phyloP scores from a whole-genome alignment of 805 yeast genomes.

The Yamadazyma nakazawae region DNA sequence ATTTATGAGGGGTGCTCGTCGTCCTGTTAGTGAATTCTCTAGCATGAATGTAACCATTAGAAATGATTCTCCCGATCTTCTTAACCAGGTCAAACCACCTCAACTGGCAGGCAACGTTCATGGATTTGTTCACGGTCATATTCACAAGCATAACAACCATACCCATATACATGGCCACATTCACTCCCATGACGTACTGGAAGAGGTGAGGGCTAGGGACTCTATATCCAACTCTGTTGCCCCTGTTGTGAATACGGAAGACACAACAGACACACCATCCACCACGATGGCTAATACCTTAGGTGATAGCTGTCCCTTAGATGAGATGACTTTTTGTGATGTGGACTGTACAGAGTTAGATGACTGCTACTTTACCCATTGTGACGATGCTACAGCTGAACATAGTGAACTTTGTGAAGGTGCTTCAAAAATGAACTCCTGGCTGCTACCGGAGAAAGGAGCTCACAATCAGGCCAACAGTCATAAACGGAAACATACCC shows the following conservation, averaged over 20 bases:
- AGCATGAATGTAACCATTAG: conserved; percentile 6
- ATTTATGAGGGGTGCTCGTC: background rate
- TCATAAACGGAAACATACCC: background rate
- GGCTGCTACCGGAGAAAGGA: background rate
- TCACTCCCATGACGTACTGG: conserved; percentile 37
- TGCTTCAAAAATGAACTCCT: background rate
- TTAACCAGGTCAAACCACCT: background rate
- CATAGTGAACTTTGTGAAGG: conserved; percentile 1
- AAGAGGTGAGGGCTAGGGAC: background rate
- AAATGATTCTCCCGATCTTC: conserved; percentile 3
- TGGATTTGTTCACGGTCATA: conserved; percentile 67
- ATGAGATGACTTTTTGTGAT: conserved; percentile 30
- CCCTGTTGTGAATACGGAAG: background rate
- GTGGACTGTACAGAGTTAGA: conserved; percentile 44
- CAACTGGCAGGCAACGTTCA: conserved; percentile 23
- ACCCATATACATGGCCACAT: conserved; percentile 70
- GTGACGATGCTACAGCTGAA: conserved; percentile 14
- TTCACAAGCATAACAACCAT: conserved; percentile 58
- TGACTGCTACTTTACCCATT: conserved; percentile 38
- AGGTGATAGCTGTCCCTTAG: conserved; percentile 16
- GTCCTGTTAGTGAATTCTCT: conserved; percentile 1
- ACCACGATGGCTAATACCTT: background rate
- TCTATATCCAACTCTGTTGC: background rate
- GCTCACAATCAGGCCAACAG: no score
- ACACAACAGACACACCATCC: background rate